A percentile compares a stretch with the other conserved stretches of the same genome.
Evolutionary conservation across 768 basidiomycete species (phyloP).

Genomic region (Calocera cornea): DNA sequence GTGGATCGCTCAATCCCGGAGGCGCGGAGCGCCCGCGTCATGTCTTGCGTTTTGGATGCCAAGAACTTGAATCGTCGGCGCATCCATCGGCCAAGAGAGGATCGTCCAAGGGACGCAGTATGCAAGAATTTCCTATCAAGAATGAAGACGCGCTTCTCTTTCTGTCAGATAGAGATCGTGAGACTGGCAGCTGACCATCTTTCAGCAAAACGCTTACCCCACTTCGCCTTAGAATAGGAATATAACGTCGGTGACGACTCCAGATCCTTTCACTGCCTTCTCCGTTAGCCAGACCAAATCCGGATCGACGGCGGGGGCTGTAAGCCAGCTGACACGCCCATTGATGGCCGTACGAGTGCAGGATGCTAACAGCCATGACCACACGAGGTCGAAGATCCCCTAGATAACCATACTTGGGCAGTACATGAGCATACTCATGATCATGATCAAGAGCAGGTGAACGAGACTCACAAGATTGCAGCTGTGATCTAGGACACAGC

Average conservation of each 20-base stretch:
- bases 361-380: background rate
- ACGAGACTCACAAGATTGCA: slow-evolving; percentile 1
- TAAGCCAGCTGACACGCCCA: slow-evolving; percentile 10
- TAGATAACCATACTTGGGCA: background rate
- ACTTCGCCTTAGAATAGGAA: slow-evolving; percentile 4
- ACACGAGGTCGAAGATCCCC: background rate
- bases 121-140: slow-evolving; percentile 6
- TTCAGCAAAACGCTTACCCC: slow-evolving; percentile 4
- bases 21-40: background rate
- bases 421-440: background rate
- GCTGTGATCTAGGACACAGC: slow-evolving; percentile 26
- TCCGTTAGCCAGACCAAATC: slow-evolving; percentile 7
- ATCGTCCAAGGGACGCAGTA: background rate
- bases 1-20: background rate
- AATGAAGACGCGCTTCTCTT: background rate
- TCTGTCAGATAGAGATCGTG: background rate
- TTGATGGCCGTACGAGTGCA: slow-evolving; percentile 9
- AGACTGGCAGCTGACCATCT: background rate
- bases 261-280: slow-evolving; percentile 13
- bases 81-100: background rate
- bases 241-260: slow-evolving; percentile 1
- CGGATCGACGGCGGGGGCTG: background rate
- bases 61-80: background rate
- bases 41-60: background rate
- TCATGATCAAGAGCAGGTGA: background rate